Base-by-base conservation (phyloP, 345 rosid species). In the Dipteronia sinensis region DNA sequence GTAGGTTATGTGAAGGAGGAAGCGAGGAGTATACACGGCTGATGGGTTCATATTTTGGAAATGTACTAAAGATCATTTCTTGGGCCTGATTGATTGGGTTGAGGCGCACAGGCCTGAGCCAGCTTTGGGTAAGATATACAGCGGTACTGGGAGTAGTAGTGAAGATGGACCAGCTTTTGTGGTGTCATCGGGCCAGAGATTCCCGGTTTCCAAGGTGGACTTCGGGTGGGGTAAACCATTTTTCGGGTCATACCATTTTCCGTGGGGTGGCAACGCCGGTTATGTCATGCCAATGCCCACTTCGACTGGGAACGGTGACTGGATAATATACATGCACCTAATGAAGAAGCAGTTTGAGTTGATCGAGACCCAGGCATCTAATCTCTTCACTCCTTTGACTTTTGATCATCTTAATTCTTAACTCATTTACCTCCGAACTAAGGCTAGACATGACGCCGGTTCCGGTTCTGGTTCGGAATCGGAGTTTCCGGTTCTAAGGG, bases 11-110 rank as follows among this genome's bases (percentile, higher is more conserved):
- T 51, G 70, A 76, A 38, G 67, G 73, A 68, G 66, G 68, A 23
- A 19, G 65, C 1, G 8, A 42, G 1, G 34, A 80, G 0, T 69
- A 12, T 9, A 49, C 75, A 7, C 44, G 56, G 3, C 12, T 61
- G 11, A 81, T 89, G 88, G 58, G 31, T 6, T 77, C 82, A 3
- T 88, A 88, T 69, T 88, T 91, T 17, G 95, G 95, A 40, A 93
- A 93, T 72, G 98, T 90, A 90, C 88, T 1, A 75, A 80, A 82
- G 93, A 90, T 64, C 96, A 93, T 81, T 91, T 93, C 83, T 76
- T 91, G 81, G 88, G 88, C 11, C 78, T 93, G 78, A 88, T 93
- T 67, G 98, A 93, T 72, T 93, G 94, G 94, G 93, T 93, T 16
- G 94, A 93, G 82, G 87, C 84, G 2, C 89, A 63, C 10, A 88